These are phyloP conservation scores for Cryptococcus sp. DNA, from an alignment of 1,284 basidiomycete species.

Conservation along the genomic window DNA sequence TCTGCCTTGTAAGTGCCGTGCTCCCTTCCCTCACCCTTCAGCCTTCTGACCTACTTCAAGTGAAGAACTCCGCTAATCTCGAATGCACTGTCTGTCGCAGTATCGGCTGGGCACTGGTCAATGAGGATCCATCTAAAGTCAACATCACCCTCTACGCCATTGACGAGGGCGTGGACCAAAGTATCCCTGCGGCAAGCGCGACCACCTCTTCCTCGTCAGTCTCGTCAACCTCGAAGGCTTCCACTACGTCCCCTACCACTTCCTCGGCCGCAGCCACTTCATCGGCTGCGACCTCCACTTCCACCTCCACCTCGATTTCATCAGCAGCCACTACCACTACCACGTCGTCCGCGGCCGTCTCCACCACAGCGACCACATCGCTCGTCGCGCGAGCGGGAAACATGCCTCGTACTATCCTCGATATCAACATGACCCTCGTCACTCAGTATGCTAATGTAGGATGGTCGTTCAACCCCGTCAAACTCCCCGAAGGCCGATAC, in stretches of 20 bases:
- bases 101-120: slow-evolving; percentile 25
- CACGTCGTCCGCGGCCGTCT: slow-evolving; percentile 9
- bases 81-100: slow-evolving; percentile 12
- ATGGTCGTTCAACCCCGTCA: slow-evolving; percentile 21
- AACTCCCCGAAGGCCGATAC: slow-evolving; percentile 40
- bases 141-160: slow-evolving; percentile 33
- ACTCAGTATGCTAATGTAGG: slow-evolving; percentile 25
- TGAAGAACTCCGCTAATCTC: neutral
- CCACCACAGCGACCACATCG: neutral
- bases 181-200: slow-evolving; percentile 18
- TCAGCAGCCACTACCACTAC: slow-evolving; percentile 6
- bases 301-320: slow-evolving; percentile 1
- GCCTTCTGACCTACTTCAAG: neutral
- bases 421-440: slow-evolving; percentile 30
- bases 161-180: slow-evolving; percentile 32
- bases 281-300: neutral
- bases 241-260: slow-evolving; percentile 6
- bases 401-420: slow-evolving; percentile 14
- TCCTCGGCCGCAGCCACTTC: slow-evolving; percentile 4
- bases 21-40: neutral
- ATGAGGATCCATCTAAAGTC: slow-evolving; percentile 23
- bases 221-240: slow-evolving; percentile 3
- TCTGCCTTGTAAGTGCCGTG: slow-evolving; percentile 14
- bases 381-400: neutral
- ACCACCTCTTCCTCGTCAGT: slow-evolving; percentile 6